Evolutionary conservation across 345 rosid species (phyloP), one percentile per base, ranked within the genome.

Genomic region (Citrus trifoliata): DNA sequence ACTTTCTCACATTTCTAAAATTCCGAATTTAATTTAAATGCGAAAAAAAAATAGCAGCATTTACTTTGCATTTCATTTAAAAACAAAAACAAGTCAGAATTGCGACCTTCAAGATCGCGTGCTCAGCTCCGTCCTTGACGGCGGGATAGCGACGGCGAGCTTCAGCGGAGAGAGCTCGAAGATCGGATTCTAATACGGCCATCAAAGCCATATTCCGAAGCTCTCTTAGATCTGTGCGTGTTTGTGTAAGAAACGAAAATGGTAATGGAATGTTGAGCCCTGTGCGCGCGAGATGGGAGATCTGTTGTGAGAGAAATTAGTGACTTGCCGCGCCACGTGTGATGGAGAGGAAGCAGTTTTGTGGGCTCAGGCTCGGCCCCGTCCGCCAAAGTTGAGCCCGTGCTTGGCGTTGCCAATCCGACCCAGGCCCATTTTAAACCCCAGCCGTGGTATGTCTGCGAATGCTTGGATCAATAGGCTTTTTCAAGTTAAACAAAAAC

Each of bases 181-280:
- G 99, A 89, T 96, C 99, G 74, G 98, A 89, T 81, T 96, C 99
- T 81, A 96, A 82, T 7, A 92, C 98, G 48, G 97, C 93, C 94
- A 93, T 93, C 84, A 94, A 86, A 80, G 97, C 95, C 99, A 94
- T 96, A 76, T 77, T 79, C 77, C 74, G 37, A 78, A 67, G 78
- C 78, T 60, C 76, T 66, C 66, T 60, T 63, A 35, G 24, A 67
- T 58, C 79, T 67, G 75, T 4, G 70, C 25, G 28, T 4, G 69
- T 7, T 53, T 37, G 42, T 18, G 69, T 24, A 6, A 61, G 30
- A 27, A 66, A 4, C 38, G 28, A 25, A 63, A 37, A 46, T n/a
- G 24, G 38, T 21, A 33, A 48, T 30, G 25, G 48, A 28, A 25
- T 28, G 37, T 60, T 64, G 61, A 22, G 32, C 65, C 62, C 48